Evolutionary conservation across 2,329 filamentous ascomycete species (phyloP).

Genomic region (Aspergillus pseudoglaucus): DNA sequence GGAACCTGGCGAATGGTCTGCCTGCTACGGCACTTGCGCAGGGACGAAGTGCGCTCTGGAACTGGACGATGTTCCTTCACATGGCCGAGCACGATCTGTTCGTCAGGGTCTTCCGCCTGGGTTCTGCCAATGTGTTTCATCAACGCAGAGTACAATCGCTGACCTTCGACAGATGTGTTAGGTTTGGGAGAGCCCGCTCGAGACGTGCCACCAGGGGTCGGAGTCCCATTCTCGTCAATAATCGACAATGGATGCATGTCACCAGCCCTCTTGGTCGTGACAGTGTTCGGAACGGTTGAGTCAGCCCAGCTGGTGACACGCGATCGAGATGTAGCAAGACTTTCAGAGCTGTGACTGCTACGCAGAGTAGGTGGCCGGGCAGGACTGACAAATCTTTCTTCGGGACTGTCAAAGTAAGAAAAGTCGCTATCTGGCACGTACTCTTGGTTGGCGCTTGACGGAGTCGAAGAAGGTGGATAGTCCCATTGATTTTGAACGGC

Average conservation of each 20-base stretch:
- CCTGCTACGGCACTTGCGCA: conserved; percentile 16
- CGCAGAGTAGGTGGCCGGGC: conserved; percentile 15
- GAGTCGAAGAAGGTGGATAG: neutral
- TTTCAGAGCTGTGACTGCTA: conserved; percentile 25
- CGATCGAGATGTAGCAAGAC: conserved; percentile 31
- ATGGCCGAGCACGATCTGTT: conserved; percentile 20
- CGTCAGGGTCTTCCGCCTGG: conserved; percentile 10
- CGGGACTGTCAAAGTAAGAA: neutral
- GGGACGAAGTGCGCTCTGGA: conserved; percentile 22
- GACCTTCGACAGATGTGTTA: conserved; percentile 27
- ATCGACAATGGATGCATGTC: conserved; percentile 36
- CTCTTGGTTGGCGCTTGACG: conserved; percentile 4
- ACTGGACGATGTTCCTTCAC: conserved; percentile 26
- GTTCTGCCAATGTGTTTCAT: conserved; percentile 34
- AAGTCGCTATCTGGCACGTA: neutral
- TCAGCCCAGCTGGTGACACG: conserved; percentile 46
- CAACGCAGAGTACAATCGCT: conserved; percentile 39
- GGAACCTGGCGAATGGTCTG: conserved; percentile 26
- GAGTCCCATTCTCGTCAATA: conserved; percentile 34
- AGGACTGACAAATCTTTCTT: neutral
- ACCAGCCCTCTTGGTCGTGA: conserved; percentile 25
- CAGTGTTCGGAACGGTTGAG: conserved; percentile 38
- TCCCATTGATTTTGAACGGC: conserved; percentile 12
- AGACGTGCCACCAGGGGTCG: no score
- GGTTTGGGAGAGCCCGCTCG: conserved; percentile 9